A percentile compares a stretch with the other conserved stretches of the same genome.
Conservation (phyloP, 257 asterid genomes). For the Solanum clarkiae region DNA sequence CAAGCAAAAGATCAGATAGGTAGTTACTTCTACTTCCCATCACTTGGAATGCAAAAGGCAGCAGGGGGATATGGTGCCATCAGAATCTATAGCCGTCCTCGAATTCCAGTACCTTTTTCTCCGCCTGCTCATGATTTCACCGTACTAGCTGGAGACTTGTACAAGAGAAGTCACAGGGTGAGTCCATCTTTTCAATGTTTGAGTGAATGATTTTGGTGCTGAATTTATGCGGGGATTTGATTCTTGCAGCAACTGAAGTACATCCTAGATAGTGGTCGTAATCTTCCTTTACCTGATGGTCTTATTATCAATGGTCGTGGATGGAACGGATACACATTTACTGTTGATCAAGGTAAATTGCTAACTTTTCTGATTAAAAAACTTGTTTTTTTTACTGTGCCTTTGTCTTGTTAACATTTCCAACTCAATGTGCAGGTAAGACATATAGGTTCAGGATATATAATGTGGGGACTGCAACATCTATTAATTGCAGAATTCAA, state of each 20-base stretch:
- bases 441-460: conserved; percentile 92
- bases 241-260: conserved; percentile 62
- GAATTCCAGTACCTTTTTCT: conserved; percentile 78
- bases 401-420: background rate
- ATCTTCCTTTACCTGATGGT: conserved; percentile 90
- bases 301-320: conserved; percentile 87
- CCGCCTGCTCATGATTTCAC: conserved; percentile 69
- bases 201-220: background rate
- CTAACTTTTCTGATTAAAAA: background rate
- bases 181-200: background rate
- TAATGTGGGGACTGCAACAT: conserved; percentile 68
- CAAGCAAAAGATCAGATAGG: conserved; percentile 97
- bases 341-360: conserved; percentile 58
- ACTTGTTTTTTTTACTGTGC: background rate
- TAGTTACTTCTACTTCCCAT: conserved; percentile 81
- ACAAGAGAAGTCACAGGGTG: conserved; percentile 72
- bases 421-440: conserved; percentile 33
- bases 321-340: conserved; percentile 81
- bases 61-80: conserved; percentile 89
- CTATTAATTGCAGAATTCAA: conserved; percentile 78
- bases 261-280: conserved; percentile 62
- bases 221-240: background rate
- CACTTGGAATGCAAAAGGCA: conserved; percentile 73
- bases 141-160: conserved; percentile 88
- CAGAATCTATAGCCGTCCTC: conserved; percentile 74